A percentile compares a stretch with the other conserved stretches of the same genome.
phyloP scores from a whole-genome alignment of 768 basidiomycete species.

The Agaricus sinodeliciosus region DNA sequence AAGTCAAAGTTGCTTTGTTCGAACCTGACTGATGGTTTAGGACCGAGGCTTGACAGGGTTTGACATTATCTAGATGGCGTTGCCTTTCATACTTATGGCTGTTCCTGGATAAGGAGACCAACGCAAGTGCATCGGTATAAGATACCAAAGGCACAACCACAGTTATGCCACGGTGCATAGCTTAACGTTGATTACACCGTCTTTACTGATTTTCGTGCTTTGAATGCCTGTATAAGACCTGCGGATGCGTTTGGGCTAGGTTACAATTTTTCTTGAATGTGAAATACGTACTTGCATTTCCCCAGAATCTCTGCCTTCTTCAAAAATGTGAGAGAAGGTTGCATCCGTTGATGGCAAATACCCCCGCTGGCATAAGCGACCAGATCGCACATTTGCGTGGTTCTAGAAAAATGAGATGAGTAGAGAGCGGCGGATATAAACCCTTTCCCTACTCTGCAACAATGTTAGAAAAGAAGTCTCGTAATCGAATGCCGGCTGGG shows the following conservation, averaged over 20 bases:
- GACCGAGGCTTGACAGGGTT: too few species aligned
- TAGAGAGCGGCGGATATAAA: neutral
- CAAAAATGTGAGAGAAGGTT: conserved; percentile 11
- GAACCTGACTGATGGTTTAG: too few species aligned
- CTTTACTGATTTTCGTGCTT: neutral
- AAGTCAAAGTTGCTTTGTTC: too few species aligned
- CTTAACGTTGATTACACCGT: neutral
- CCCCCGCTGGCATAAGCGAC: conserved; percentile 12
- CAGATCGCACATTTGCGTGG: conserved; percentile 13
- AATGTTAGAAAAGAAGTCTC: conserved; percentile 14
- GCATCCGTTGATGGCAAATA: conserved; percentile 12
- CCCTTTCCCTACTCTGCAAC: conserved; percentile 11
- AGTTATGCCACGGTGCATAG: neutral
- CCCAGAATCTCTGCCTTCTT: conserved; percentile 15
- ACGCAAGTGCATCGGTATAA: too few species aligned
- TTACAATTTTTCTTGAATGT: too few species aligned
- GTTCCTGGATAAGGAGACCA: too few species aligned
- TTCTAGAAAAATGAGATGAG: neutral
- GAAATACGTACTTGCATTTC: conserved; percentile 7
- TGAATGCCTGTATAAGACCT: conserved; percentile 1
- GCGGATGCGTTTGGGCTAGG: neutral
- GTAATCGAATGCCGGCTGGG: conserved; percentile 13
- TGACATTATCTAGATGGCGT: neutral
- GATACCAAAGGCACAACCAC: neutral
- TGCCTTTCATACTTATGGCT: too few species aligned